phyloP scores from a whole-genome alignment of 148 eudicot species.

The Persicaria maculosa region DNA sequence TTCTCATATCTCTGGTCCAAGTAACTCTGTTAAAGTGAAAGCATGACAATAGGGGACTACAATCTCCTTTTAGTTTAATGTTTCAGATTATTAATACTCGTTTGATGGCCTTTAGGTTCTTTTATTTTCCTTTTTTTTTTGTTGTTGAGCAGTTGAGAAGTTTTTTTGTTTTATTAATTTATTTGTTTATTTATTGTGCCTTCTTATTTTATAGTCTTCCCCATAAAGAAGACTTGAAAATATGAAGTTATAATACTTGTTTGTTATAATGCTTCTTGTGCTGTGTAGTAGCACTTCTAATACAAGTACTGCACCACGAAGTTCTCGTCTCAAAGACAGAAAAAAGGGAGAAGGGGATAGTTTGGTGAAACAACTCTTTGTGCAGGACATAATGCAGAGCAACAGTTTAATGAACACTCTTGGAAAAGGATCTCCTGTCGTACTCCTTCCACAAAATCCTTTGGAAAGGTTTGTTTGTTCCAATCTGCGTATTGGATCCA shows the following conservation, averaged over 20 bases:
- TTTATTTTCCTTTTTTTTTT: not conserved
- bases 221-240: not conserved
- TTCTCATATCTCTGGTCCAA: not conserved
- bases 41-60: not conserved
- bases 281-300: not conserved
- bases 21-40: not conserved
- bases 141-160: not conserved
- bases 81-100: too few species aligned
- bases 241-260: not conserved
- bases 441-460: slow-evolving; percentile 76
- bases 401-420: slow-evolving; percentile 59
- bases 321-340: slow-evolving; percentile 86
- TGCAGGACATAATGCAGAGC: slow-evolving; percentile 69
- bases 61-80: not conserved
- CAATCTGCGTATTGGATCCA: slow-evolving; percentile 38
- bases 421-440: slow-evolving; percentile 67
- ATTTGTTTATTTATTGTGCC: too few species aligned
- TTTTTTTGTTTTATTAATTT: not conserved
- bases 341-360: slow-evolving; percentile 81
- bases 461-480: slow-evolving; percentile 47
- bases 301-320: slow-evolving; percentile 52
- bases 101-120: not conserved
- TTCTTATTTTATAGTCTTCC: not conserved
- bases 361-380: slow-evolving; percentile 71
- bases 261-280: slow-evolving; percentile 5